A percentile compares a stretch with the other conserved stretches of the same genome.
phyloP scores from a whole-genome alignment of 2,329 filamentous ascomycete species.

The Cercospora sesami region DNA sequence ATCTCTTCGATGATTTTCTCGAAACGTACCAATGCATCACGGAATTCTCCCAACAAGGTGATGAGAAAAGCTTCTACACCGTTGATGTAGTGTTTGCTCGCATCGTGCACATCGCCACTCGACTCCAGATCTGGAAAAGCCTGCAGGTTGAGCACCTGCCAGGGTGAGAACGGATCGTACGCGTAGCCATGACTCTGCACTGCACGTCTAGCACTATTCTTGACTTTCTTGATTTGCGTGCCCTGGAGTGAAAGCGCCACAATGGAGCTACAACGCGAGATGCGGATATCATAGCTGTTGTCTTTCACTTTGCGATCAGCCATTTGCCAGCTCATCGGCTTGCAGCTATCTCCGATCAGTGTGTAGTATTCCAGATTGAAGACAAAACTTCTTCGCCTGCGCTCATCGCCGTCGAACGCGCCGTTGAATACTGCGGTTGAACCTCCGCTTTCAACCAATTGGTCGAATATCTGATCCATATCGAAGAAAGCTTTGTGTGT shows the following conservation, averaged over 20 bases:
- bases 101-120: constrained; percentile 57
- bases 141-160: constrained; percentile 61
- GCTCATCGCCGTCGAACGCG: constrained; percentile 48
- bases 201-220: constrained; percentile 53
- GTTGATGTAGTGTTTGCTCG: constrained; percentile 58
- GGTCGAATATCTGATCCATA: constrained; percentile 60
- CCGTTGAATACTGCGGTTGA: constrained; percentile 46
- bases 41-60: constrained; percentile 59
- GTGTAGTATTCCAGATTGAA: constrained; percentile 68
- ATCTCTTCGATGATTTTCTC: constrained; percentile 59
- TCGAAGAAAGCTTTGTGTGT: constrained; percentile 61
- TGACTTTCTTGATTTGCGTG: constrained; percentile 51
- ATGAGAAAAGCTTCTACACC: constrained; percentile 63
- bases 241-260: constrained; percentile 60
- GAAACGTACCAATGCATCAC: constrained; percentile 61
- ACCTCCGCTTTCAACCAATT: constrained; percentile 53
- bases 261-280: constrained; percentile 61
- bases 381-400: constrained; percentile 59
- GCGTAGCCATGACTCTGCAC: constrained; percentile 53
- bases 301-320: constrained; percentile 50
- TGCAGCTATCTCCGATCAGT: constrained; percentile 56
- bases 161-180: constrained; percentile 61
- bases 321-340: constrained; percentile 61
- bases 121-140: constrained; percentile 61
- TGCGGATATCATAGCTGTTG: constrained; percentile 54